A percentile compares a stretch with the other conserved stretches of the same genome.
Evolutionary conservation across 768 basidiomycete genomes (phyloP).

Genomic region (Leccinellum luteum): DNA sequence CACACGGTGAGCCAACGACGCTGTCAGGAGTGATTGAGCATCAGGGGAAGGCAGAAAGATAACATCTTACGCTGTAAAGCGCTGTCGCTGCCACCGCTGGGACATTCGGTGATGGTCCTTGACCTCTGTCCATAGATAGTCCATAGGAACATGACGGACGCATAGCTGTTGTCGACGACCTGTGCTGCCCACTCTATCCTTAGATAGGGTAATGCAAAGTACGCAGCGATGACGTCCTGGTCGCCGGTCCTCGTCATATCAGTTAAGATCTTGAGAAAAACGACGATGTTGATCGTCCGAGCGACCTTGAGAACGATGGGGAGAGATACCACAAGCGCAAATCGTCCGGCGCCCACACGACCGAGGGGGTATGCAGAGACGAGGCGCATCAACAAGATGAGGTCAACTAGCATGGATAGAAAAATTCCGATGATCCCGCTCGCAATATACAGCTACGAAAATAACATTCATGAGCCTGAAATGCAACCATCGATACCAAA

Average conservation of each 20-base stretch:
- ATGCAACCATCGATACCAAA: not conserved
- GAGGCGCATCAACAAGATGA: conserved; percentile 29
- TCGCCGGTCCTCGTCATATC: conserved; percentile 17
- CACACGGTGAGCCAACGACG: conserved; percentile 3
- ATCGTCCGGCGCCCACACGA: conserved; percentile 14
- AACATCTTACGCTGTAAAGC: not conserved
- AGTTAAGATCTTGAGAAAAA: conserved; percentile 27
- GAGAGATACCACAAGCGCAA: conserved; percentile 18
- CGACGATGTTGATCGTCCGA: conserved; percentile 25
- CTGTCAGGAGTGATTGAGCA: not conserved
- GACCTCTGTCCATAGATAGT: conserved; percentile 6
- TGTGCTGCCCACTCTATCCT: conserved; percentile 32
- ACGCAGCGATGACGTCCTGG: conserved; percentile 11
- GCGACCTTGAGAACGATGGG: conserved; percentile 30
- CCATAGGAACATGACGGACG: conserved; percentile 26
- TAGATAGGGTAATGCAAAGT: conserved; percentile 21
- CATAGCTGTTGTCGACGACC: conserved; percentile 31
- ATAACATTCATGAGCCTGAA: not conserved
- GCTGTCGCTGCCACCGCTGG: not conserved
- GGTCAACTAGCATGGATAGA: conserved; percentile 30
- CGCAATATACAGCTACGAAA: conserved; percentile 21
- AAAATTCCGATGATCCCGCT: conserved; percentile 31
- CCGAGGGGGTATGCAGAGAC: conserved; percentile 24
- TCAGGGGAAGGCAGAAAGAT: too few species aligned
- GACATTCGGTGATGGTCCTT: not conserved